Evolutionary conservation across 2,329 filamentous ascomycete genomes (phyloP).

Genomic region (Clarireedia sp.): DNA sequence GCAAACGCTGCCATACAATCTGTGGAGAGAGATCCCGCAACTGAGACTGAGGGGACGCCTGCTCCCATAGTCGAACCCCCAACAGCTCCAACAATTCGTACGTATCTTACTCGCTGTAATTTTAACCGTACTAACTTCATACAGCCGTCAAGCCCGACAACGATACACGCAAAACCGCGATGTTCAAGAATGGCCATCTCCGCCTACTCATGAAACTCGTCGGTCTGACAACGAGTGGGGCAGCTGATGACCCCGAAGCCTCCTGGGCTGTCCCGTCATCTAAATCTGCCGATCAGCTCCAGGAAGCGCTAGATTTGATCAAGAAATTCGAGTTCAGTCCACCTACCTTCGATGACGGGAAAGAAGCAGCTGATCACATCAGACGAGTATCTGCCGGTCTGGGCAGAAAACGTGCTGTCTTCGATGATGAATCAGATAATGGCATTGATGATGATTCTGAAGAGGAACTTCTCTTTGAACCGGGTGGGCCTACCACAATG

Average conservation of each 20-base stretch:
- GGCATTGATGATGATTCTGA: conserved; percentile 43
- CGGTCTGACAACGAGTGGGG: conserved; percentile 54
- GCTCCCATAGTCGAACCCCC: conserved; percentile 29
- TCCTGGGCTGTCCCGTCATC: conserved; percentile 68
- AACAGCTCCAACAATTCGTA: conserved; percentile 46
- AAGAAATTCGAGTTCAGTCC: conserved; percentile 72
- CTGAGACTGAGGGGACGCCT: conserved; percentile 29
- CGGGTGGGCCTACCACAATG: conserved; percentile 54
- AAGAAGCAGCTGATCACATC: conserved; percentile 65
- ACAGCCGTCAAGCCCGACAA: conserved; percentile 42
- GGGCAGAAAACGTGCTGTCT: conserved; percentile 48
- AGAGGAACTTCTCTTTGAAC: conserved; percentile 56
- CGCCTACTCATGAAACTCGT: conserved; percentile 74
- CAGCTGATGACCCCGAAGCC: conserved; percentile 62
- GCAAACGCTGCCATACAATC: conserved; percentile 53
- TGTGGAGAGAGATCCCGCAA: conserved; percentile 32
- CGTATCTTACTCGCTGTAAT: conserved; percentile 20
- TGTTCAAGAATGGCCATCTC: conserved; percentile 85
- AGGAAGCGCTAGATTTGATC: conserved; percentile 63
- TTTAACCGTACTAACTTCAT: conserved; percentile 17
- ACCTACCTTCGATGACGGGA: conserved; percentile 65
- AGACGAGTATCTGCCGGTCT: conserved; percentile 52
- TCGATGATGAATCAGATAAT: conserved; percentile 65
- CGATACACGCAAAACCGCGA: conserved; percentile 58
- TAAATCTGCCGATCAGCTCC: conserved; percentile 56